Percentiles rank a stretch among this genome's conserved stretches.
Evolutionary conservation across 768 basidiomycete genomes (phyloP).

Genomic region (Polyporus arcularius): DNA sequence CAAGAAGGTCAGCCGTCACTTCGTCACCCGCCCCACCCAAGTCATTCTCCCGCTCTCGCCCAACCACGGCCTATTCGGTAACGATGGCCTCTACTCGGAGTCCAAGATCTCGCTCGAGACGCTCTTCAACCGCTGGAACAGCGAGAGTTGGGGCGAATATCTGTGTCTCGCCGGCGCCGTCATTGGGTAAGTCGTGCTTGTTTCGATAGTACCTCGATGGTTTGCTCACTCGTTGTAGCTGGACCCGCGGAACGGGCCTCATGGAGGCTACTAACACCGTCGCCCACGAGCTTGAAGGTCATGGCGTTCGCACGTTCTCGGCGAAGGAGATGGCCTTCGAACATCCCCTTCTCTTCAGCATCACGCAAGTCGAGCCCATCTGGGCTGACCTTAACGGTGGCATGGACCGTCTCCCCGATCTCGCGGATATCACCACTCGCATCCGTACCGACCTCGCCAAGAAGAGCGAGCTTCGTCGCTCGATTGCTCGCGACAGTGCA

Average conservation of each 20-base stretch:
- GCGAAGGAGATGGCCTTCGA: slow-evolving; percentile 99
- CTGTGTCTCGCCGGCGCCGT: slow-evolving; percentile 97
- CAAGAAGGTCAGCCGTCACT: slow-evolving; percentile 96
- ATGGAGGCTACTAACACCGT: slow-evolving; percentile 96
- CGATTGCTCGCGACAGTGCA: slow-evolving; percentile 91
- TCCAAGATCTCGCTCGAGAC: slow-evolving; percentile 98
- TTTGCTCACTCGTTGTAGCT: slow-evolving; percentile 47
- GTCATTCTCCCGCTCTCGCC: slow-evolving; percentile 97
- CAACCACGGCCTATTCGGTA: slow-evolving; percentile 97
- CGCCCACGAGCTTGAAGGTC: slow-evolving; percentile 84
- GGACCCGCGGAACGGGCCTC: slow-evolving; percentile 97
- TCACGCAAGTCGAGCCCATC: slow-evolving; percentile 98
- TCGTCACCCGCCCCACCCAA: slow-evolving; percentile 97
- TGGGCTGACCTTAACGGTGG: slow-evolving; percentile 99
- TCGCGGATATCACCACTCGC: slow-evolving; percentile 87
- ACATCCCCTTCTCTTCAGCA: slow-evolving; percentile 98
- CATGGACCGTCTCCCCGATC: slow-evolving; percentile 95
- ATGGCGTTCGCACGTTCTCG: slow-evolving; percentile 97
- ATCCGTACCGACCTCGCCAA: slow-evolving; percentile 81
- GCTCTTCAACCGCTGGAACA: slow-evolving; percentile 96
- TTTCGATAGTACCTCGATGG: not conserved
- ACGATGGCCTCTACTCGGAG: slow-evolving; percentile 97
- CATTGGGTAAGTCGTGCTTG: slow-evolving; percentile 74
- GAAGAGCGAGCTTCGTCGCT: slow-evolving; percentile 90
- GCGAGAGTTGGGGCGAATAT: slow-evolving; percentile 99